Percentiles rank a stretch among this genome's conserved stretches.
Evolutionary conservation across 2,329 filamentous ascomycete genomes (phyloP).

Genomic region (Parafenestella ontariensis): DNA sequence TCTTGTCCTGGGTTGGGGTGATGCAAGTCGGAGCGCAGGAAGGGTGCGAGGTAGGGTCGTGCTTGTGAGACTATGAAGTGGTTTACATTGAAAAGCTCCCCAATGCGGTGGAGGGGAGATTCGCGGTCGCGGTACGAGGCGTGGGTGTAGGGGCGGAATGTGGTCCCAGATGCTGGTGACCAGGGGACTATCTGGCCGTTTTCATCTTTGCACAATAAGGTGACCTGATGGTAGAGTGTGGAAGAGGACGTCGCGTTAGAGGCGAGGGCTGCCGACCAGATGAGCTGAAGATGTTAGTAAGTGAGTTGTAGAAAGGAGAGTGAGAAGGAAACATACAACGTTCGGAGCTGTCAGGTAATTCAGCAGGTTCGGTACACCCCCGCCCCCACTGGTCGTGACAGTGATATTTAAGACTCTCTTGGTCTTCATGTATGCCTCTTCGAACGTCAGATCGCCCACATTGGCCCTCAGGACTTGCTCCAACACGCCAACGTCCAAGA

Average conservation of each 20-base stretch:
- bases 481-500: slow-evolving; percentile 81
- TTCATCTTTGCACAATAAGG: slow-evolving; percentile 79
- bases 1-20: slow-evolving; percentile 69
- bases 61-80: slow-evolving; percentile 96
- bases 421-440: slow-evolving; percentile 86
- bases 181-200: slow-evolving; percentile 76
- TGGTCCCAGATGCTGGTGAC: slow-evolving; percentile 66
- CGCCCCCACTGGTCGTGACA: slow-evolving; percentile 75
- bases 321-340: slow-evolving; percentile 67
- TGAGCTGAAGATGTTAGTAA: slow-evolving; percentile 61
- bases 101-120: slow-evolving; percentile 72
- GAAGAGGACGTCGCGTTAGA: slow-evolving; percentile 74
- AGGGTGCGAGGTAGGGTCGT: slow-evolving; percentile 85
- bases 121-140: slow-evolving; percentile 71
- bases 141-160: slow-evolving; percentile 71
- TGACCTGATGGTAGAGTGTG: slow-evolving; percentile 69
- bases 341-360: slow-evolving; percentile 95
- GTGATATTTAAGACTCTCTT: slow-evolving; percentile 92
- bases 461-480: slow-evolving; percentile 86
- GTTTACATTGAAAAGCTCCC: slow-evolving; percentile 89
- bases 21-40: slow-evolving; percentile 81
- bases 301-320: background rate
- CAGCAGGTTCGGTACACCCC: slow-evolving; percentile 80
- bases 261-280: slow-evolving; percentile 79
- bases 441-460: slow-evolving; percentile 88